These are phyloP conservation scores for Hymenoscyphus infarciens DNA, from an alignment of 2,329 filamentous ascomycete genomes.

Conservation along the genomic window DNA sequence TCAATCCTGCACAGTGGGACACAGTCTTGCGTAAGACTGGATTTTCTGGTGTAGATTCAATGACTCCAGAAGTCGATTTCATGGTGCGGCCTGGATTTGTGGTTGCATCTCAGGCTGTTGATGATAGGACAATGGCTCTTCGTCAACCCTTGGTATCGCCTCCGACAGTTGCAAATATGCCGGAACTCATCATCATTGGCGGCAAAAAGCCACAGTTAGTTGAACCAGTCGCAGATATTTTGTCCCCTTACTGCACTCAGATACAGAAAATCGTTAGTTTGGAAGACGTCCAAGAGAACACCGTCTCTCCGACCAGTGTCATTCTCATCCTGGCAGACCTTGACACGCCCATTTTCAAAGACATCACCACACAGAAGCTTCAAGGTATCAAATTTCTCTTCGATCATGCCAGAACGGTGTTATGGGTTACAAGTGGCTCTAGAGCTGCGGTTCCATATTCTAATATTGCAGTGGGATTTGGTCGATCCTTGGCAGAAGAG, in stretches of 20 bases:
- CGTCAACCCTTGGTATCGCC: slow-evolving; percentile 28
- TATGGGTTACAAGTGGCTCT: slow-evolving; percentile 20
- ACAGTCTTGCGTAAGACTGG: slow-evolving; percentile 24
- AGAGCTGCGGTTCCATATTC: slow-evolving; percentile 14
- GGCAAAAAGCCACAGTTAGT: slow-evolving; percentile 18
- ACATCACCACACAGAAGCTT: slow-evolving; percentile 17
- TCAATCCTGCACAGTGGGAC: slow-evolving; percentile 24
- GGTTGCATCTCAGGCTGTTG: slow-evolving; percentile 36
- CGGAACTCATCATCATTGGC: slow-evolving; percentile 22
- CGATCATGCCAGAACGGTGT: slow-evolving; percentile 7
- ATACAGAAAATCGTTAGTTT: slow-evolving; percentile 4
- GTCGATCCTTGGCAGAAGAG: slow-evolving; percentile 13
- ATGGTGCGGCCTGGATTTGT: slow-evolving; percentile 24
- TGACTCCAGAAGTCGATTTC: slow-evolving; percentile 16
- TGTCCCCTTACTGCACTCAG: slow-evolving; percentile 11
- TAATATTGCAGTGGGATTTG: slow-evolving; percentile 18
- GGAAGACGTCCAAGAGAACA: slow-evolving; percentile 11
- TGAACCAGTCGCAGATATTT: slow-evolving; percentile 5
- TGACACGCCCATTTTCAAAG: slow-evolving; percentile 31
- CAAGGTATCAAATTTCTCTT: slow-evolving; percentile 14
- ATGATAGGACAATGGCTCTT: slow-evolving; percentile 30
- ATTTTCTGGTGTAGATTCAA: slow-evolving; percentile 33
- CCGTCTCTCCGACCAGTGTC: background rate
- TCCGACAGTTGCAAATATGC: background rate
- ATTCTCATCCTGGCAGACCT: slow-evolving; percentile 28